phyloP scores from a whole-genome alignment of 257 asterid species.

The Galeopsis tetrahit region DNA sequence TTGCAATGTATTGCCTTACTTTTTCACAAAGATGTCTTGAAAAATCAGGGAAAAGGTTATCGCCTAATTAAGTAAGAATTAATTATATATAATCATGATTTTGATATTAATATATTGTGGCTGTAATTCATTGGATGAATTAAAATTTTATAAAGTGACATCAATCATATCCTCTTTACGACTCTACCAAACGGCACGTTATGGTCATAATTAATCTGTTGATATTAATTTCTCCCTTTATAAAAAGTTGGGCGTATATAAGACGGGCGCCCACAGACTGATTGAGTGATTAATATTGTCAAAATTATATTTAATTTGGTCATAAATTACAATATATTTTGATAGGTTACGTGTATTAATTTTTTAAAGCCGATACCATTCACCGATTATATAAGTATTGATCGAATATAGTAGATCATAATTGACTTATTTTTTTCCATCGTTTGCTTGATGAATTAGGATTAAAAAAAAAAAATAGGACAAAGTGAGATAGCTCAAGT shows the following conservation, averaged over 20 bases:
- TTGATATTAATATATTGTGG: background rate
- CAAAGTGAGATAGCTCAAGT: too few relatives aligned
- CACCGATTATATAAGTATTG: too few relatives aligned
- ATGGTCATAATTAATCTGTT: background rate
- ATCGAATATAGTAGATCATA: too few relatives aligned
- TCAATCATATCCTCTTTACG: slow-evolving; percentile 33
- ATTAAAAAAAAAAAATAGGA: too few relatives aligned
- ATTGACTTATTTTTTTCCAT: too few relatives aligned
- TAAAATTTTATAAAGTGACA: slow-evolving; percentile 1
- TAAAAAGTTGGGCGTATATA: background rate
- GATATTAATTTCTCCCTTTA: background rate
- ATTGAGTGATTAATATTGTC: background rate
- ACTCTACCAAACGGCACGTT: slow-evolving; percentile 15
- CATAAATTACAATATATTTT: too few relatives aligned
- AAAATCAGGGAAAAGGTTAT: background rate
- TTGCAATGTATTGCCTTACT: too few relatives aligned
- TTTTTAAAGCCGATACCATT: too few relatives aligned
- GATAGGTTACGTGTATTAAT: too few relatives aligned
- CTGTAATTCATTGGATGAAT: background rate
- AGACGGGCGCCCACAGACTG: background rate
- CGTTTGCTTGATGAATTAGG: too few relatives aligned
- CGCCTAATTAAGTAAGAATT: background rate
- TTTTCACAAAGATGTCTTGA: too few relatives aligned
- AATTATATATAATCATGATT: background rate
- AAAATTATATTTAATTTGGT: too few relatives aligned